Evolutionary conservation across 164 flowering plant species (phyloP), one percentile per base, ranked within the genome.

Genomic region (Stephania yunnanensis): DNA sequence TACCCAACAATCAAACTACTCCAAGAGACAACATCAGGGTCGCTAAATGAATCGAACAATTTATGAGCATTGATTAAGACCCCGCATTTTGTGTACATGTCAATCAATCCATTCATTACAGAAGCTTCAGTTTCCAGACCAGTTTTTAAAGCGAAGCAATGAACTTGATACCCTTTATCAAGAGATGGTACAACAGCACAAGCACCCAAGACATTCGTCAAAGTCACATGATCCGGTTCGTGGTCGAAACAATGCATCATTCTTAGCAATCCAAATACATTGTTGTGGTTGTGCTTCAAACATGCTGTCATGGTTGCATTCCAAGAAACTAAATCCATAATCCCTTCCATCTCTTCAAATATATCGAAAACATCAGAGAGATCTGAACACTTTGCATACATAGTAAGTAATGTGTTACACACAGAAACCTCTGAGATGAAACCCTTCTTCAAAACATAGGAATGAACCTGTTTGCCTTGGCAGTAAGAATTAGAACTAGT

Each of bases 71-170:
- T 80, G 48, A 50, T 77, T 5, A 87, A 85, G 53, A 84, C 82
- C 17, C 92, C 89, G 78, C 91, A 89, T 68, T 89, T 91, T 13
- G 86, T 78, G 79, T 89, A 88, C 91, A 87, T 87, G 81, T 89
- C 91, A 72, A 89, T 86, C 31, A 89, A 70, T 45, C 86, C 86
- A 79, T 89, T 91, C 5, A 78, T 53, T 52, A 89, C 81, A 9
- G 83, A 78, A 50, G 74, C 76, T 71, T 85, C 86, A 44, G 44
- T 17, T 64, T 75, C 74, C 5, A 87, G 78, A 52, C 90, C 96
- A 42, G 74, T 73, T 82, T 87, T 88, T 30, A 84, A 6, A 10
- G 76, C 70, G 75, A 77, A 86, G 77, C 79, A 80, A 79, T 87
- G 86, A 72, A 86, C 70, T 81, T 91, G 93, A 70, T 73, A 67